Conservation (phyloP, 257 asterid genomes). For the Petrea volubilis region DNA sequence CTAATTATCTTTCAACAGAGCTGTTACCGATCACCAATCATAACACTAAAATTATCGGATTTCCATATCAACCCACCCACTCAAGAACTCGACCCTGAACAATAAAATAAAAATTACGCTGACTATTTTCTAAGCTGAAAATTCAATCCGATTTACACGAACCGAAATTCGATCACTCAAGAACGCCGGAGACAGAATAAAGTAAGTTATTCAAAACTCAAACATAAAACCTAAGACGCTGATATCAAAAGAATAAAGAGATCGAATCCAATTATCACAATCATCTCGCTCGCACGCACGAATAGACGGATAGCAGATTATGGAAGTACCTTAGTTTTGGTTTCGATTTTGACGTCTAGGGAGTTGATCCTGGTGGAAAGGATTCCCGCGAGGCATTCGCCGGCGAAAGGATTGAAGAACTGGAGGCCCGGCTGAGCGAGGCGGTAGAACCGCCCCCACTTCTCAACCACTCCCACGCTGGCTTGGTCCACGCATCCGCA, state of each 20-base stretch:
- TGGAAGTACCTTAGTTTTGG: slow-evolving; percentile 78
- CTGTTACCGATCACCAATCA: not conserved
- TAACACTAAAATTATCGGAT: not conserved
- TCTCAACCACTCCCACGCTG: slow-evolving; percentile 81
- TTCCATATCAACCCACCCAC: slow-evolving; percentile 9
- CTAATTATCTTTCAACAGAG: not conserved
- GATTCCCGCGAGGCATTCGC: slow-evolving; percentile 75
- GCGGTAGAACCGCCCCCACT: slow-evolving; percentile 83
- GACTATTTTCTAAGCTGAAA: not conserved
- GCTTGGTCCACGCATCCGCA: slow-evolving; percentile 90
- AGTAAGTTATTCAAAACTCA: not conserved
- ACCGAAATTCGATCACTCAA: slow-evolving; percentile 8
- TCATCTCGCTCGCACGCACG: too few relatives aligned
- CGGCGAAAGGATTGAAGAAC: slow-evolving; percentile 69
- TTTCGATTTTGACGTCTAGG: slow-evolving; percentile 93
- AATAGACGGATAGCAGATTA: not conserved
- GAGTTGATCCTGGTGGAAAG: slow-evolving; percentile 86
- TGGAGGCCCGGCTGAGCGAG: slow-evolving; percentile 85
- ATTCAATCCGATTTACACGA: not conserved
- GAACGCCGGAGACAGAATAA: not conserved
- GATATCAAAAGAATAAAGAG: not conserved
- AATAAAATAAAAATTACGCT: not conserved
- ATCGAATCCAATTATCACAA: not conserved
- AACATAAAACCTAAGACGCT: not conserved
- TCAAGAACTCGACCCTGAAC: not conserved